A percentile compares a stretch with the other conserved stretches of the same genome.
phyloP scores from a whole-genome alignment of 1,284 basidiomycete species.

The Heliocybe sulcata region DNA sequence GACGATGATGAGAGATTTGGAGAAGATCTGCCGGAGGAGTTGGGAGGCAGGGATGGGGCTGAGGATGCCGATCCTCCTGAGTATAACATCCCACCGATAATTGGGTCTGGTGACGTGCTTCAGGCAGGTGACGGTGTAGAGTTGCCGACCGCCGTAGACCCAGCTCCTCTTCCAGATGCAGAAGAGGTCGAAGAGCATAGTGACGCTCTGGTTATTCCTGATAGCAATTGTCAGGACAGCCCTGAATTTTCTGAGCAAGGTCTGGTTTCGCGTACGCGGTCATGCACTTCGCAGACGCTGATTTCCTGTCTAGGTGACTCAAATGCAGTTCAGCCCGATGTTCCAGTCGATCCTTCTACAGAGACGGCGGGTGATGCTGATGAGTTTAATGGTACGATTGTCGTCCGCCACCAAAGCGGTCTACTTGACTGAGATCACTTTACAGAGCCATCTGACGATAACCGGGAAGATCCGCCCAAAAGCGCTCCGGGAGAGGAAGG shows the following conservation, averaged over 20 bases:
- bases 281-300: no score
- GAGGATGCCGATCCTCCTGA: slow-evolving; percentile 4
- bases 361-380: no score
- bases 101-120: neutral
- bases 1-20: slow-evolving; percentile 23
- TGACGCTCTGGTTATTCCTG: slow-evolving; percentile 6
- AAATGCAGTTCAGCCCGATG: no score
- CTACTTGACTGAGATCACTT: no score
- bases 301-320: no score
- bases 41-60: slow-evolving; percentile 7
- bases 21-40: slow-evolving; percentile 17
- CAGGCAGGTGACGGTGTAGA: neutral
- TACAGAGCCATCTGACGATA: neutral
- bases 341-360: no score
- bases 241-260: no score
- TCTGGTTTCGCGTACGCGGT: no score
- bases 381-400: no score
- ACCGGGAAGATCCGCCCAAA: neutral
- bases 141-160: slow-evolving; percentile 11
- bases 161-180: slow-evolving; percentile 13
- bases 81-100: neutral
- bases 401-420: no score
- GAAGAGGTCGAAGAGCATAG: slow-evolving; percentile 15
- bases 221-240: neutral
- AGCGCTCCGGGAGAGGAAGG: slow-evolving; percentile 7